Conservation (phyloP, 2,329 filamentous ascomycete genomes). For the Aureobasidium melanogenum region DNA sequence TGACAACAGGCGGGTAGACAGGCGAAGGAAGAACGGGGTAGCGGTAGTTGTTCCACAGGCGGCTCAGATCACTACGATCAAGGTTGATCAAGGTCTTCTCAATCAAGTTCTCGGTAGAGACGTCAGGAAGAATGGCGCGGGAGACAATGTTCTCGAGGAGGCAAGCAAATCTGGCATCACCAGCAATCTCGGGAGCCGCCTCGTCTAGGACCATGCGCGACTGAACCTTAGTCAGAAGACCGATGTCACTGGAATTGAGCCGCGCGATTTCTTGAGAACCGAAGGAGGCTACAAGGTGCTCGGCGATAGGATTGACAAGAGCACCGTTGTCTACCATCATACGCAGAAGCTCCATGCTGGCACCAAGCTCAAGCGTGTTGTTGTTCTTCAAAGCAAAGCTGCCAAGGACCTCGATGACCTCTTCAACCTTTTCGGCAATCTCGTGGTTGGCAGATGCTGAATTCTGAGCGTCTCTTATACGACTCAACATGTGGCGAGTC, state of each 20-base stretch:
- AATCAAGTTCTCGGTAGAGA: conserved; percentile 47
- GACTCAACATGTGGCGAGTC: conserved; percentile 77
- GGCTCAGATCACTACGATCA: conserved; percentile 38
- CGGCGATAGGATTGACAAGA: conserved; percentile 49
- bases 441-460: conserved; percentile 42
- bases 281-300: conserved; percentile 52
- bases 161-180: conserved; percentile 52
- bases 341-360: conserved; percentile 52
- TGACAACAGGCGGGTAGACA: conserved; percentile 37
- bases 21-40: conserved; percentile 41
- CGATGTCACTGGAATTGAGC: conserved; percentile 45
- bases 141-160: conserved; percentile 50
- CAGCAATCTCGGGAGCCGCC: conserved; percentile 45
- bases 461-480: conserved; percentile 57
- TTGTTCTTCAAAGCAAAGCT: conserved; percentile 47
- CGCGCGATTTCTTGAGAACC: conserved; percentile 51
- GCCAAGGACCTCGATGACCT: conserved; percentile 65
- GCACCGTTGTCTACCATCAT: conserved; percentile 59
- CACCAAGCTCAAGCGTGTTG: conserved; percentile 43
- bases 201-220: conserved; percentile 39
- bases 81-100: conserved; percentile 50
- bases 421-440: conserved; percentile 72
- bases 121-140: conserved; percentile 44
- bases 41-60: conserved; percentile 52
- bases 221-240: conserved; percentile 54